Evolutionary conservation across 139 green algal genomes (phyloP), one percentile per base, ranked within the genome.

Genomic region (Auxenochlorella pyrenoidosa): DNA sequence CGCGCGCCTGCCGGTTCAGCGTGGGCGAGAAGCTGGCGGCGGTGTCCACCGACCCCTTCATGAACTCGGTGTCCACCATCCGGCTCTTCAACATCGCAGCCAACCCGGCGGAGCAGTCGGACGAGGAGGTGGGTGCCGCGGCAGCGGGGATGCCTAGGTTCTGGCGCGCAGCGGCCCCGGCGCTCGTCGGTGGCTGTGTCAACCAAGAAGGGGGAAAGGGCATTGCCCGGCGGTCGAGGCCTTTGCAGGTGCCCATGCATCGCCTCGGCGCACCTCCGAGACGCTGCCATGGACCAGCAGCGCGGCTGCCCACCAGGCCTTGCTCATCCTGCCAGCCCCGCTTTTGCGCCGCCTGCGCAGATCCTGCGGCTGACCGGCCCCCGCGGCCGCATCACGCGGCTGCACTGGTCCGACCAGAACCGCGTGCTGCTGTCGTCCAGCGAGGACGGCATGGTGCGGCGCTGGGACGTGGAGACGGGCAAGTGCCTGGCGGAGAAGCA

Each of bases 1-100:
- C 94, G 90, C 91, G 93, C 66, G 93, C 93, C 26, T 92, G 95
- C 34, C 85, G 89, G 34, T 95, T 99, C 60, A 89, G 89, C 12
- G 68, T 97, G 16, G 96, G 96, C 28, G 98, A 99, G 84, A 78
- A 93, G 34, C 89, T 98, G 87, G 89, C 95, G 10, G 94, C 96
- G 22, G 92, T 97, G 68, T 97, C 97, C 22, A 97, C 94, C 5
- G 97, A 99, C 85, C 95, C 95, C 28, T 99, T 99, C 87, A 96
- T 97, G 93, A 90, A 92, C n/a, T 63, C 41, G 3, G 66, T 85
- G 32, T 87, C 90, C 10, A 68, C 79, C 24, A 93, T 97, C 75
- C 89, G 90, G 47, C 78, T 98, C 38, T 86, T 95, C 13, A 91
- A 93, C 36, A 92, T 97, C 22, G 91, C 93, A 41, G 88, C 93